Base-by-base conservation (phyloP, 106 monocot genomes). In the Cymbidium sinense region DNA sequence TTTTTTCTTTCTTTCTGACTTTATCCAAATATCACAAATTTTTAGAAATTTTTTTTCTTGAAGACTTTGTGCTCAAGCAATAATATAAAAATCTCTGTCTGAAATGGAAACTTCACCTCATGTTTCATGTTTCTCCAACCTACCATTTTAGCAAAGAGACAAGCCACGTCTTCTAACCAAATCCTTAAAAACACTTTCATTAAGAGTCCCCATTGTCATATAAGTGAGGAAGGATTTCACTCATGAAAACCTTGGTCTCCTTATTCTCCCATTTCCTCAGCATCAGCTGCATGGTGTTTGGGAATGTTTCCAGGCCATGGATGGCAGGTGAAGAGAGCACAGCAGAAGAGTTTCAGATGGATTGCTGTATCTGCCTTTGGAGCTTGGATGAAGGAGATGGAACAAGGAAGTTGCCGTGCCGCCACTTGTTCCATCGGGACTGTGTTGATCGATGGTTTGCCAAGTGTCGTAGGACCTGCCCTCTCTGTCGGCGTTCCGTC, bases 361-460 rank as follows among this genome's bases (percentile, higher is more conserved):
- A 62, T 27, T 62, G 61, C 61, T 62, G 61, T 62, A 23, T 62
- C 21, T 62, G 61, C 61, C 61, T 62, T 21, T 88, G 84, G 2
- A 78, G 73, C 18, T 52, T 91, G 36, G 74, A n/a, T 4, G 78
- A 82, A 78, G 84, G 80, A 50, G 84, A 78, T 39, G 79, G 27
- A 0, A 62, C 82, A 0, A 52, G 80, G 76, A 83, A 72, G 65
- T 75, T 88, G 70, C 88, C 86, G 0, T 91, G 91, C 67, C 62
- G 65, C 36, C 91, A 91, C 76, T 25, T 82, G 41, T 91, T 91
- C 74, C 91, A 91, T 76, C 73, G 65, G 23, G 82, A 82, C 20
- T 91, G 91, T 19, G 82, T 91, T n/a, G 73, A 91, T 23, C 74
- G 33, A 50, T 91, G 91, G 91, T 77, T 91, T 12, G 73, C 17